Percentiles rank a stretch among this genome's conserved stretches.
phyloP scores from a whole-genome alignment of 345 rosid genomes.

The Melastoma malabathricum region DNA sequence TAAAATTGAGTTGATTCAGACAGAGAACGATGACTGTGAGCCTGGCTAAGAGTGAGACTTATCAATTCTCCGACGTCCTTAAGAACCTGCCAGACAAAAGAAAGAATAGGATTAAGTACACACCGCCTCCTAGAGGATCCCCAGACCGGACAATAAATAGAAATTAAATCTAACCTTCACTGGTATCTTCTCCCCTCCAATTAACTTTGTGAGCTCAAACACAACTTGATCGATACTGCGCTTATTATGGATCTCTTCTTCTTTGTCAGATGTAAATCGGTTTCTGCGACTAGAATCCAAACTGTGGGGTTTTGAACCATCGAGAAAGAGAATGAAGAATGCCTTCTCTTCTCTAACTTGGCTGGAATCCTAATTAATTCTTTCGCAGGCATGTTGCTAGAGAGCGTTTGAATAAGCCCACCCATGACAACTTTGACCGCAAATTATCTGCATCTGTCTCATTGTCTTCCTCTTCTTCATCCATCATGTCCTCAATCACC shows the following conservation, averaged over 20 bases:
- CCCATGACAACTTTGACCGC: conserved; percentile 72
- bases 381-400: conserved; percentile 31
- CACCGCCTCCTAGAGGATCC: no score
- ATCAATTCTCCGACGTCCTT: conserved; percentile 74
- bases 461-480: conserved; percentile 62
- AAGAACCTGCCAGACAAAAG: conserved; percentile 41
- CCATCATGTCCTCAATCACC: conserved; percentile 72
- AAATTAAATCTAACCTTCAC: conserved; percentile 44
- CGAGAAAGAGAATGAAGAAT: conserved; percentile 47
- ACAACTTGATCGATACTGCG: conserved; percentile 51
- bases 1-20: conserved; percentile 73
- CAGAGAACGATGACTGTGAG: conserved; percentile 54
- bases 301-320: conserved; percentile 42
- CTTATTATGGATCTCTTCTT: conserved; percentile 47
- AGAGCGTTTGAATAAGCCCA: conserved; percentile 48
- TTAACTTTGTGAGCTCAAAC: conserved; percentile 68
- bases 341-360: conserved; percentile 47
- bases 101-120: not conserved
- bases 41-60: conserved; percentile 60
- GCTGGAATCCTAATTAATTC: conserved; percentile 71
- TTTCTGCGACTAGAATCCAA: conserved; percentile 36
- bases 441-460: conserved; percentile 49
- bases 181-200: conserved; percentile 84
- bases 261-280: conserved; percentile 27
- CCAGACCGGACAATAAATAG: not conserved